phyloP scores from a whole-genome alignment of 805 yeast species.

The Kluyveromyces dobzhanskii region DNA sequence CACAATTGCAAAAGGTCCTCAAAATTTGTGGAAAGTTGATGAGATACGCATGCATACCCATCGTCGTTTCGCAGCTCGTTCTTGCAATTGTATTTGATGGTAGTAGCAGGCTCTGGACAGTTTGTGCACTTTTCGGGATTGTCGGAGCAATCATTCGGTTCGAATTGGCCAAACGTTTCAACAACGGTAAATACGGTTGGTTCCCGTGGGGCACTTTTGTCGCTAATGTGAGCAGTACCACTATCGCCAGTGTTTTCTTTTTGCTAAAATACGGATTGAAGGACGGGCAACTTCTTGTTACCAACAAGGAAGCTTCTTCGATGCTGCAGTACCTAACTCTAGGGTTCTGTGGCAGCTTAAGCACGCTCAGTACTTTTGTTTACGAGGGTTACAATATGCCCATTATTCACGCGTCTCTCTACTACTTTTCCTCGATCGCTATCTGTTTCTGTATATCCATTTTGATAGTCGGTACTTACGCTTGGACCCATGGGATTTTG shows the following conservation, averaged over 20 bases:
- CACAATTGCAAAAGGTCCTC: neutral
- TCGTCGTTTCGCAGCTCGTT: constrained; percentile 19
- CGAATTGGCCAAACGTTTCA: constrained; percentile 42
- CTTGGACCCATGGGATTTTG: constrained; percentile 45
- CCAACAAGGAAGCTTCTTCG: neutral
- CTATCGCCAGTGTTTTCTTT: constrained; percentile 29
- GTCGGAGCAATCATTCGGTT: constrained; percentile 57
- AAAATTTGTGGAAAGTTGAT: constrained; percentile 1
- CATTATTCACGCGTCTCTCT: constrained; percentile 33
- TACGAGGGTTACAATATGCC: constrained; percentile 47
- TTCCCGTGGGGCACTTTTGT: constrained; percentile 52
- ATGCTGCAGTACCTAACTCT: constrained; percentile 11
- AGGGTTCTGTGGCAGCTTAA: constrained; percentile 65
- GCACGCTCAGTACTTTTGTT: constrained; percentile 73
- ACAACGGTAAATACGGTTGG: constrained; percentile 29
- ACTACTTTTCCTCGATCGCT: constrained; percentile 41
- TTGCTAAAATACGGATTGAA: constrained; percentile 23
- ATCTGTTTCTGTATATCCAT: constrained; percentile 43
- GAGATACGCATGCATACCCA: constrained; percentile 15
- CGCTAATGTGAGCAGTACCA: constrained; percentile 37
- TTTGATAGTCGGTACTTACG: constrained; percentile 60
- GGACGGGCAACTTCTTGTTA: neutral
- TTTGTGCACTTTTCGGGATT: constrained; percentile 61
- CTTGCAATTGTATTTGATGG: constrained; percentile 26
- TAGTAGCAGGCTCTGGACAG: constrained; percentile 61